Conservation (phyloP, 2,329 filamentous ascomycete species). For the Hymenoscyphus salicellus region DNA sequence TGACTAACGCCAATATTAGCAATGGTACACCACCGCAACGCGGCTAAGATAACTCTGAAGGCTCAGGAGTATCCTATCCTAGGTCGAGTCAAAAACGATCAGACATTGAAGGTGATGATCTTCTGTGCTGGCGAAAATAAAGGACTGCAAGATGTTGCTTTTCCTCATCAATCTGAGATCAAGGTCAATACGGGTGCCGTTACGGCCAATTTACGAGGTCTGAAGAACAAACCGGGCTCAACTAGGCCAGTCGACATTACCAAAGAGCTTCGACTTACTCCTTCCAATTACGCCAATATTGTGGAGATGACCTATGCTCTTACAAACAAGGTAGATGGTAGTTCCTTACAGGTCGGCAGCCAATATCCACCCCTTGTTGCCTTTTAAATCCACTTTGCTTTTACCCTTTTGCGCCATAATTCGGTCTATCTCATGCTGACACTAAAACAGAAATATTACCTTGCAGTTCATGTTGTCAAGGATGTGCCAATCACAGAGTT, state of each 20-base stretch:
- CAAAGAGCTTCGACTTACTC: constrained; percentile 64
- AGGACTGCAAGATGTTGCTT: constrained; percentile 72
- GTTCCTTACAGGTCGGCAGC: constrained; percentile 26
- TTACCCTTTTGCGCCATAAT: constrained; percentile 20
- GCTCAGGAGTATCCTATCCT: constrained; percentile 46
- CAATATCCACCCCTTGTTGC: constrained; percentile 18
- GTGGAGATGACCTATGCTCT: constrained; percentile 88
- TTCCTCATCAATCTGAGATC: constrained; percentile 89
- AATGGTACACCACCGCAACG: constrained; percentile 40
- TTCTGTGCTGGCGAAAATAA: constrained; percentile 71
- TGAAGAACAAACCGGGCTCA: constrained; percentile 95
- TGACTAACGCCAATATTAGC: constrained; percentile 27
- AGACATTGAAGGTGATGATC: constrained; percentile 65
- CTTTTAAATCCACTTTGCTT: constrained; percentile 13
- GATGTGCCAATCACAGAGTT: constrained; percentile 69
- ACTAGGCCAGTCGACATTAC: constrained; percentile 94
- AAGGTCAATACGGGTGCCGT: constrained; percentile 85
- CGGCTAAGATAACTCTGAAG: constrained; percentile 56
- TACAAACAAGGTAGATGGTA: constrained; percentile 70
- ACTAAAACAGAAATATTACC: constrained; percentile 61
- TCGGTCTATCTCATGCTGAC: constrained; percentile 20
- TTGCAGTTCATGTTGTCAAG: constrained; percentile 73
- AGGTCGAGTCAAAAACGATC: constrained; percentile 25
- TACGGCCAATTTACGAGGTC: constrained; percentile 86
- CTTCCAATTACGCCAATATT: constrained; percentile 67